phyloP scores from a whole-genome alignment of 495 filamentous ascomycete genomes.

The Oidiodendron maius region DNA sequence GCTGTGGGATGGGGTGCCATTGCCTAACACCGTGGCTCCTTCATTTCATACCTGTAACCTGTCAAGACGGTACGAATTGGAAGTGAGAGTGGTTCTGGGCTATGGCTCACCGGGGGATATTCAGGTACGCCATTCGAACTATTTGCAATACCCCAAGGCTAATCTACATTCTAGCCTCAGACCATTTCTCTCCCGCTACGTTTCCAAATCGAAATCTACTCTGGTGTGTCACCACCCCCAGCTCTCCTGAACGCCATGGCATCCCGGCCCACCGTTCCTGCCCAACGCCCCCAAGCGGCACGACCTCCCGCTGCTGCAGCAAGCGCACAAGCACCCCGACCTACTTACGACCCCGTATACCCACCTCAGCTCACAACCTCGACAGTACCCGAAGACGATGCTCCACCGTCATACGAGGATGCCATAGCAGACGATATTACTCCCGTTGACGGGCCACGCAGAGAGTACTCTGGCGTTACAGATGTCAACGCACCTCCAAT shows the following conservation, averaged over 20 bases:
- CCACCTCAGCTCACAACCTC: constrained; percentile 38
- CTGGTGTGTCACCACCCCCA: constrained; percentile 78
- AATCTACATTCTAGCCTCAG: constrained; percentile 45
- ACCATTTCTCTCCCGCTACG: constrained; percentile 71
- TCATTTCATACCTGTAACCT: constrained; percentile 89
- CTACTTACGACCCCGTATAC: constrained; percentile 31
- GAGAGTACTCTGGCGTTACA: constrained; percentile 22
- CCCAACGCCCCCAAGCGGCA: constrained; percentile 1
- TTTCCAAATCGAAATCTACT: constrained; percentile 75
- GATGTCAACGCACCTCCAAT: constrained; percentile 22
- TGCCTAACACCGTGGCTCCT: constrained; percentile 86
- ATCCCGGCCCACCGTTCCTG: constrained; percentile 15
- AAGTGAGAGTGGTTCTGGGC: constrained; percentile 67
- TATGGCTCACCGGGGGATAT: constrained; percentile 46
- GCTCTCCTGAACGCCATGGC: constrained; percentile 69
- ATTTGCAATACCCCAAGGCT: background rate
- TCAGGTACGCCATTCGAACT: constrained; percentile 36
- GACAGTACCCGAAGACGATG: constrained; percentile 49
- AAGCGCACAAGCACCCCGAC: background rate
- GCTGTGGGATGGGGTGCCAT: constrained; percentile 60
- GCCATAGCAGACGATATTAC: constrained; percentile 49
- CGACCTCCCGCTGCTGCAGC: background rate
- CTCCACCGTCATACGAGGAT: constrained; percentile 82
- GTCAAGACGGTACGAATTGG: constrained; percentile 70
- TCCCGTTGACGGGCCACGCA: constrained; percentile 17